Evolutionary conservation across 208 protist species (phyloP).

Genomic region (Trypanosomatidae sp.): DNA sequence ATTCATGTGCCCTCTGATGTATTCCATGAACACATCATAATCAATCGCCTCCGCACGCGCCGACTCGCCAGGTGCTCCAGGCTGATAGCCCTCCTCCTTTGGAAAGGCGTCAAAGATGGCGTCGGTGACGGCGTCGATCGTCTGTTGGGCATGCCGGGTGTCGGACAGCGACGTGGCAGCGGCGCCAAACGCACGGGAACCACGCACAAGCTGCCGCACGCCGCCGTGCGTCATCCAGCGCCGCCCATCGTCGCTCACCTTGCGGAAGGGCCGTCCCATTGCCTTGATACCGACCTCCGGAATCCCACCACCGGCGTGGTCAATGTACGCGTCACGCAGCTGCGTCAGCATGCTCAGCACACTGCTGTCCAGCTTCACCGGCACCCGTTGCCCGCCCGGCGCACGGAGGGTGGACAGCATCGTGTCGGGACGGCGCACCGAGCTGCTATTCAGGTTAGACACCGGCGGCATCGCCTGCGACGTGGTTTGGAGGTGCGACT

Average conservation of each 20-base stretch:
- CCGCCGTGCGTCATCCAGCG: constrained; percentile 79
- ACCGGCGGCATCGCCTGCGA: constrained; percentile 27
- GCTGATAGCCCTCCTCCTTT: too few relatives aligned
- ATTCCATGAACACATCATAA: constrained; percentile 89
- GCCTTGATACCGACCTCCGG: constrained; percentile 92
- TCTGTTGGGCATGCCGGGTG: constrained; percentile 40
- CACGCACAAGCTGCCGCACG: constrained; percentile 74
- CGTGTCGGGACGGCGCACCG: constrained; percentile 41
- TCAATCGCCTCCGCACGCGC: constrained; percentile 49
- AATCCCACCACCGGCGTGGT: constrained; percentile 75
- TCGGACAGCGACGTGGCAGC: constrained; percentile 30
- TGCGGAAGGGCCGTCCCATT: constrained; percentile 85
- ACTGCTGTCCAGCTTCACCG: constrained; percentile 40
- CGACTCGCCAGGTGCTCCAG: too few relatives aligned
- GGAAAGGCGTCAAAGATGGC: constrained; percentile 69
- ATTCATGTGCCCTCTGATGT: constrained; percentile 85
- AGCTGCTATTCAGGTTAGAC: constrained; percentile 28
- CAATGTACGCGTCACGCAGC: constrained; percentile 81
- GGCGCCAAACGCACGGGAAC: constrained; percentile 52
- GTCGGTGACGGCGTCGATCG: constrained; percentile 38
- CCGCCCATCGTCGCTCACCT: constrained; percentile 65
- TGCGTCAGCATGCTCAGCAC: constrained; percentile 46
- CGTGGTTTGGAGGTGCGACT: constrained; percentile 52
- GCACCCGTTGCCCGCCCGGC: constrained; percentile 32
- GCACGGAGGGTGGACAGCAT: constrained; percentile 35